Evolutionary conservation across 306 rosid species (phyloP), one percentile per base, ranked within the genome.

Genomic region (Citrullus mucosospermus): DNA sequence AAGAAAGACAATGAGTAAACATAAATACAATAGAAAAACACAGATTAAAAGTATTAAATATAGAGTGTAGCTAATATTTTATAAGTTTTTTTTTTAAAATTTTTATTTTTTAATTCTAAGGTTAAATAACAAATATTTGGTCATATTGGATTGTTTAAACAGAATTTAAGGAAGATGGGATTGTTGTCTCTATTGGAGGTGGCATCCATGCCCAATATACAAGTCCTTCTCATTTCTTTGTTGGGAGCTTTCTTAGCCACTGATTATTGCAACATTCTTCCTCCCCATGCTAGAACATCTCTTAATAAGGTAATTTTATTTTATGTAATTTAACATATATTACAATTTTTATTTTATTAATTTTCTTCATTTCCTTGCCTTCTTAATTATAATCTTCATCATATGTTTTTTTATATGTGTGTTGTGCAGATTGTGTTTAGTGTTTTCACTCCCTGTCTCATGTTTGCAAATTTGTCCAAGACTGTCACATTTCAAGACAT

Each of bases 161-260:
- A 43, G 12, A 58, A 9, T 58, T 60, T 17, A 57, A 57, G 18
- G 38, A 78, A 85, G 28, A 95, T 95, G 99, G 91, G 92, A 13
- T 89, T 92, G 76, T 48, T 82, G 82, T 76, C 87, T 17, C 77
- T 95, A 1, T 71, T 95, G 50, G 90, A 80, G 86, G 91, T 78
- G 87, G 97, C 99, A 0, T 85, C 89, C 32, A 83, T 86, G 92
- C 99, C 99, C 59, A 16, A 89, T 80, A 22, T 91, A 79, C 90
- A 95, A 87, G 92, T 95, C 61, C 86, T 95, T 12, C 60, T 95
- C 15, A 84, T 95, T 66, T 85, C 91, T 81, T 70, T 87, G 17
- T 59, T 92, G 82, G 99, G 97, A 75, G 99, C 97, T 69, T 84
- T 88, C 56, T 75, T 95, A 88, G 87, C 99, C 43, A 88, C 93